Evolutionary conservation across 495 filamentous ascomycete species (phyloP).

Genomic region (Daldinia caldariorum): DNA sequence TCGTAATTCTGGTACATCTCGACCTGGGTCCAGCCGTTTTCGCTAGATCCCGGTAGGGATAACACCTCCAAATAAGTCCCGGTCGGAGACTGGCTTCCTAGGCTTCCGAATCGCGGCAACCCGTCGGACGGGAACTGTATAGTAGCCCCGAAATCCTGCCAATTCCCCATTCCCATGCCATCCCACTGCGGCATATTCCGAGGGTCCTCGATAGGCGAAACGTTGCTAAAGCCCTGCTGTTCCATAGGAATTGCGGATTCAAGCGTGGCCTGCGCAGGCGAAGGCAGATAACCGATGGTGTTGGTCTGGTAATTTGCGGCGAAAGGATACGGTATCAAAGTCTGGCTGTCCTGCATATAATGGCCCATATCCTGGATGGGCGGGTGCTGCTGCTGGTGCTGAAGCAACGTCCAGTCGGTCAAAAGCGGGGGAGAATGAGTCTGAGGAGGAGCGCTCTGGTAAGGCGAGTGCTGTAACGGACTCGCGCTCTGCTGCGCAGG

Average conservation of each 20-base stretch:
- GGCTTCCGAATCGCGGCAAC: conserved; percentile 62
- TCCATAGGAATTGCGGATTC: conserved; percentile 73
- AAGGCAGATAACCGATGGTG: conserved; percentile 75
- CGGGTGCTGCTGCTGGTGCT: conserved; percentile 60
- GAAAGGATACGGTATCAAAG: conserved; percentile 61
- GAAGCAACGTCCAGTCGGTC: conserved; percentile 62
- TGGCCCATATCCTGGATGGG: conserved; percentile 62
- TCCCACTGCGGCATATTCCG: conserved; percentile 69
- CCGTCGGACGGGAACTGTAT: conserved; percentile 64
- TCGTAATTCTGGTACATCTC: conserved; percentile 65
- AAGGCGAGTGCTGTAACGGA: conserved; percentile 60
- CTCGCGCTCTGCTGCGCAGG: conserved; percentile 55
- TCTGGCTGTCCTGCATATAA: conserved; percentile 59
- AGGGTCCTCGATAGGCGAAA: conserved; percentile 71
- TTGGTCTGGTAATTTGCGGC: conserved; percentile 61
- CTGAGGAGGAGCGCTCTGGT: conserved; percentile 53
- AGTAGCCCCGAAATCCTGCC: conserved; percentile 76
- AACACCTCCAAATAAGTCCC: conserved; percentile 84
- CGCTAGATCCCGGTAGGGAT: conserved; percentile 80
- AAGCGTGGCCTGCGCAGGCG: conserved; percentile 72
- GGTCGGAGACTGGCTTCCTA: conserved; percentile 83
- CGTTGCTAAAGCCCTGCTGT: conserved; percentile 64
- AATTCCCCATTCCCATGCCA: conserved; percentile 65
- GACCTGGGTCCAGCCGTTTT: conserved; percentile 83
- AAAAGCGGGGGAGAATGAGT: conserved; percentile 55